These are phyloP conservation scores for Trypanosoma platydactyli DNA, from an alignment of 208 protist species.

Conservation along the genomic window DNA sequence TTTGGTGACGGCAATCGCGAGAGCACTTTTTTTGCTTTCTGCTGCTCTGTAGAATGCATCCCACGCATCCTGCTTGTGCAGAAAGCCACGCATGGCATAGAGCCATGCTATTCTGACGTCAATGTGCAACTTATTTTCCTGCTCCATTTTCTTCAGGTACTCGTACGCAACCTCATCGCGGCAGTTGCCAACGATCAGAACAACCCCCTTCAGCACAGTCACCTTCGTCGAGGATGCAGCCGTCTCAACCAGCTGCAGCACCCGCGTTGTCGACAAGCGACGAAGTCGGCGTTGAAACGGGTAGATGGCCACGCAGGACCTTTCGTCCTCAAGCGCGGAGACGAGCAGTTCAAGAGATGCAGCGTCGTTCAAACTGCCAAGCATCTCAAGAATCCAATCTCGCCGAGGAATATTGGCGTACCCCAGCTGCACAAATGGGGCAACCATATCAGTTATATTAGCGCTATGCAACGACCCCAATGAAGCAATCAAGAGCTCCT, in stretches of 20 bases:
- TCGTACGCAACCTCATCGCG: constrained; percentile 10
- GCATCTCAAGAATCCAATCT: constrained; percentile 3
- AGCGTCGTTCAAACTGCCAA: constrained; percentile 10
- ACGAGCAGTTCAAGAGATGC: constrained; percentile 14
- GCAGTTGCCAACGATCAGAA: constrained; percentile 1
- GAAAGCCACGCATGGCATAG: constrained; percentile 13
- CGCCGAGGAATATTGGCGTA: background rate
- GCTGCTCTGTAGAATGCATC: constrained; percentile 8
- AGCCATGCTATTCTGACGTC: constrained; percentile 22
- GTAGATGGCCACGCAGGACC: constrained; percentile 9
- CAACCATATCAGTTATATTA: constrained; percentile 14
- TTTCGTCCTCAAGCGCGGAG: constrained; percentile 2
- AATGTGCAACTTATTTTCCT: constrained; percentile 5
- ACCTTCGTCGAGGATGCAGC: constrained; percentile 14
- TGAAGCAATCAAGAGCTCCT: background rate
- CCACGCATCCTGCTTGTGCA: constrained; percentile 21
- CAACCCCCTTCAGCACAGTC: constrained; percentile 15
- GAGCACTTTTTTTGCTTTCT: background rate
- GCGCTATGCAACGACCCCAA: constrained; percentile 7
- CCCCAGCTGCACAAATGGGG: background rate
- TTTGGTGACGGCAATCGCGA: background rate
- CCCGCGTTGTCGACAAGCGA: constrained; percentile 1
- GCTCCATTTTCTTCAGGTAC: constrained; percentile 7
- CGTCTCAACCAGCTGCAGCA: constrained; percentile 10
- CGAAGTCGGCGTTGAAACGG: constrained; percentile 15